Base-by-base conservation (phyloP, 441 rosid genomes). In the Pelargonium australe region DNA sequence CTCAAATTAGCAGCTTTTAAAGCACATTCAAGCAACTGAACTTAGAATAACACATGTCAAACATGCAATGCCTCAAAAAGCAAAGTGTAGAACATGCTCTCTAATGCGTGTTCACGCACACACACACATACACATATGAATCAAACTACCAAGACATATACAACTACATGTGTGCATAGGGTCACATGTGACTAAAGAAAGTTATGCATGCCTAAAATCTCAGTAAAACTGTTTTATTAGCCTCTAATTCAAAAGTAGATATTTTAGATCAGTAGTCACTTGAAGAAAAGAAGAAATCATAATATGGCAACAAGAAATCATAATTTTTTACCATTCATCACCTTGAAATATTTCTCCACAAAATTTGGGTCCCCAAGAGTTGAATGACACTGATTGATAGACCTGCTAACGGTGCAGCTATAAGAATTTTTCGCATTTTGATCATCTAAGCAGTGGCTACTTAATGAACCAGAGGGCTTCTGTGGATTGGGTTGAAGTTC, bases 321-420 rank as follows among this genome's bases (percentile, higher is more conserved):
- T 28, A 55, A 57, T 40, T 66, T 55, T 55, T 68, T 69, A 16
- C 34, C 14, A 49, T 55, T 63, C 65, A 60, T 65, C 79, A 94
- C 99, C 96, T 87, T 91, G 75, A 94, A 94, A 82, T 91, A 94
- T 76, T 89, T 91, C 73, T 89, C 96, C 69, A 94, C 92, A 80
- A 94, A 94, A 83, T 87, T 85, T 62, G 97, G 94, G 77, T 91
- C 97, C 68, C 80, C 92, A 65, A 84, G 80, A 69, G 92, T 84
- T 80, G 96, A 91, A 80, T 85, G 95, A 9, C 79, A 66, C 72
- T 67, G 78, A 76, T 45, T 68, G 71, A 82, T 83, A 75, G 85
- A 77, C 68, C 76, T 86, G 55, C 17, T 66, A 74, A 71, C 23
- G 65, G 75, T 68, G 73, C 81, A 77, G 55, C 65, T 74, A 8